A percentile compares a stretch with the other conserved stretches of the same genome.
Conservation (phyloP, 441 rosid genomes). For the Syzygium malaccense region DNA sequence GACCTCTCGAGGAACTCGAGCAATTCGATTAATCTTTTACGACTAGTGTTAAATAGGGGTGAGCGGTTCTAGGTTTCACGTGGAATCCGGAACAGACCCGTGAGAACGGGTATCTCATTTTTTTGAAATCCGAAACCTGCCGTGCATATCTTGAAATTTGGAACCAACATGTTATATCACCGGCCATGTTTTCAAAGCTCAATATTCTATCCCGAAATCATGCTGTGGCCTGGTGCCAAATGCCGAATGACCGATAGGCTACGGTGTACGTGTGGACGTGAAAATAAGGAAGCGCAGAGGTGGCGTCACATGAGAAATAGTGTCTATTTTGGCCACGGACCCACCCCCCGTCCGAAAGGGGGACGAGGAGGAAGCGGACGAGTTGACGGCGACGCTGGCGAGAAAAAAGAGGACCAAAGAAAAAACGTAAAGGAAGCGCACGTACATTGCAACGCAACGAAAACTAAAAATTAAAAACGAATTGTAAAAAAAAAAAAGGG, state of each 20-base stretch:
- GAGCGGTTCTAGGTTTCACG: too few species aligned
- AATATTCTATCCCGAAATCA: too few species aligned
- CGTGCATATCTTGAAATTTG: too few species aligned
- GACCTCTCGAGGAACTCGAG: neutral
- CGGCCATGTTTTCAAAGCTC: too few species aligned
- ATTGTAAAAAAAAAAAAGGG: neutral
- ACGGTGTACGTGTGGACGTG: neutral
- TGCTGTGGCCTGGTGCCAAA: too few species aligned
- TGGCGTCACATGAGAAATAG: neutral
- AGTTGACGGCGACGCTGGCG: neutral
- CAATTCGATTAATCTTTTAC: too few species aligned
- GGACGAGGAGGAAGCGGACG: neutral
- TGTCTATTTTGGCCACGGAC: neutral
- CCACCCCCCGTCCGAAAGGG: neutral
- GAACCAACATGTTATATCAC: rapidly evolving
- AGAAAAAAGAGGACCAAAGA: neutral
- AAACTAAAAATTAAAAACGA: neutral
- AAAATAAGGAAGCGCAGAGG: neutral
- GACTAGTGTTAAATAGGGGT: too few species aligned
- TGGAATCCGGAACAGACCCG: too few species aligned
- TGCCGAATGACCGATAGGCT: too few species aligned
- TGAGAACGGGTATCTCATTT: too few species aligned
- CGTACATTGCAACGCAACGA: neutral
- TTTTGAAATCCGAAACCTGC: too few species aligned
- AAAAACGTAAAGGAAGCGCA: neutral